These are phyloP conservation scores for Trichoderma arundinaceum DNA, from an alignment of 2,329 filamentous ascomycete genomes.

Conservation along the genomic window DNA sequence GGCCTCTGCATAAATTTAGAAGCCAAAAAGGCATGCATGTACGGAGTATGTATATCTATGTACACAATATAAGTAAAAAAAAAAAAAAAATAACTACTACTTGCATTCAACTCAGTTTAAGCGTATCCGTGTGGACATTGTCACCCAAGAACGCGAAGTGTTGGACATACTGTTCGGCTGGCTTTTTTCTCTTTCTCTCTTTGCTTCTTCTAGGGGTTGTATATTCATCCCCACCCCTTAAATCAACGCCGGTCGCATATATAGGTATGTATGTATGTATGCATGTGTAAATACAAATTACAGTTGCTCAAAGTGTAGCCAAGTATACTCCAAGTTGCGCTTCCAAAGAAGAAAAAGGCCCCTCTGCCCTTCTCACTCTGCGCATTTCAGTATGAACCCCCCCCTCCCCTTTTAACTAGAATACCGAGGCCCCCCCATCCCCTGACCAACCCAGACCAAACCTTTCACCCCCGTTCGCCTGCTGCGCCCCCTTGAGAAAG, in stretches of 20 bases:
- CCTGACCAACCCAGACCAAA: neutral
- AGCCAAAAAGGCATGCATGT: no score
- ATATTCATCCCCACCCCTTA: neutral
- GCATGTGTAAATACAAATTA: neutral
- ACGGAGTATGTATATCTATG: no score
- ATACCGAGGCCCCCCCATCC: neutral
- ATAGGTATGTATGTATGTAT: neutral
- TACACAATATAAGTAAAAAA: no score
- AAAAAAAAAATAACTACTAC: no score
- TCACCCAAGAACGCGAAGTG: no score
- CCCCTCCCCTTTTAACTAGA: neutral
- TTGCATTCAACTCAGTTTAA: neutral
- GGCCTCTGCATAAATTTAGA: no score
- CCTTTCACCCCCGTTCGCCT: neutral
- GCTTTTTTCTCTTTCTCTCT: neutral
- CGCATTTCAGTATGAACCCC: neutral
- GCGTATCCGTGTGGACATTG: no score
- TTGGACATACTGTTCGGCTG: no score
- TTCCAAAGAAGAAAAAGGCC: neutral
- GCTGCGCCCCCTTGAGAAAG: neutral
- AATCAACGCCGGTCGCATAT: conserved; percentile 23
- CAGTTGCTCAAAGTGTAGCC: neutral
- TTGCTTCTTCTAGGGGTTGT: neutral
- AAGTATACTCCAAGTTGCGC: conserved; percentile 12
- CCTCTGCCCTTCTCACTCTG: neutral